A percentile compares a stretch with the other conserved stretches of the same genome.
Evolutionary conservation across 331 rosid species (phyloP).

Genomic region (Cydonia oblonga): DNA sequence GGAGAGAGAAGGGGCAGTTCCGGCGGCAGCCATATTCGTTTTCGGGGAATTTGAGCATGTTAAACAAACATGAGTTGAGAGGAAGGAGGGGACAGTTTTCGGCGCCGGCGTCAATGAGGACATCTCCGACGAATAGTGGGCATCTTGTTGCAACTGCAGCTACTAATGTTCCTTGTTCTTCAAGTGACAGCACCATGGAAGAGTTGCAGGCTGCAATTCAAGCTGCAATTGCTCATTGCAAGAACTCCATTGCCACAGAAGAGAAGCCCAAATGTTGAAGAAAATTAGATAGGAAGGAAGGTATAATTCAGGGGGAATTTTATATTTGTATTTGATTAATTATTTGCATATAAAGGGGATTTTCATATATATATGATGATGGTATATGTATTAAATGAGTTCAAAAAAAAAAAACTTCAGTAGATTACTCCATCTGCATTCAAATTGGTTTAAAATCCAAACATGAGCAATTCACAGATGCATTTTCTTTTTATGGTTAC

Average conservation of each 20-base stretch:
- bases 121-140: conserved; percentile 85
- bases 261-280: conserved; percentile 37
- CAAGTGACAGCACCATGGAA: conserved; percentile 83
- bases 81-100: conserved; percentile 60
- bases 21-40: conserved; percentile 46
- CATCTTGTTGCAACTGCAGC: conserved; percentile 39
- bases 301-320: background rate
- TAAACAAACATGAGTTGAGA: conserved; percentile 30
- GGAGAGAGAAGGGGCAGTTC: conserved; percentile 37
- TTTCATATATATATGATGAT: background rate
- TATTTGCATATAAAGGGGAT: background rate
- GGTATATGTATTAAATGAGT: background rate
- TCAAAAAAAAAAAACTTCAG: background rate
- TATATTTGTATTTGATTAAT: background rate
- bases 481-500: background rate
- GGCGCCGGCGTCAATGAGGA: conserved; percentile 89
- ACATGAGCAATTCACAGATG: background rate
- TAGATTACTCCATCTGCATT: background rate
- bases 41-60: conserved; percentile 57
- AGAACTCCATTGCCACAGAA: conserved; percentile 66
- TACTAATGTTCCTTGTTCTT: conserved; percentile 31
- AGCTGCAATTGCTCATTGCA: conserved; percentile 99
- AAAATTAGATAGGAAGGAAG: background rate
- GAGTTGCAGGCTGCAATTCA: conserved; percentile 97
- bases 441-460: background rate